A percentile compares a stretch with the other conserved stretches of the same genome.
Evolutionary conservation across 371 early-diverging fungal species (phyloP).

Genomic region (Mortierella sp.): DNA sequence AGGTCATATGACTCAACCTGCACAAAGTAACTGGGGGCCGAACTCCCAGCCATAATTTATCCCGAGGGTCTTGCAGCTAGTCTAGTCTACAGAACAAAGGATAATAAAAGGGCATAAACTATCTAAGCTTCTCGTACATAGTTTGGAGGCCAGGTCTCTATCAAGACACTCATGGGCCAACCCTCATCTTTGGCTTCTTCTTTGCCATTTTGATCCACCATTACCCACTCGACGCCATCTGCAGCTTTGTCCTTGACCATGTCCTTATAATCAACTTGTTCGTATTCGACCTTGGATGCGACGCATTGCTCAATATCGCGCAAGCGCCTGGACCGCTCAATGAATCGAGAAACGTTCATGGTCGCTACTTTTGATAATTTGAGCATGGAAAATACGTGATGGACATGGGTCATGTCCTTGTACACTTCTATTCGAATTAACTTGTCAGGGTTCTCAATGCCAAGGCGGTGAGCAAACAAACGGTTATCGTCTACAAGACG

Average conservation of each 20-base stretch:
- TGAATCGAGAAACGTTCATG: constrained; percentile 40
- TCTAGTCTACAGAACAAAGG: no score
- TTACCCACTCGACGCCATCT: constrained; percentile 39
- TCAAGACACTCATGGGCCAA: constrained; percentile 22
- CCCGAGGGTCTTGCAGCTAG: no score
- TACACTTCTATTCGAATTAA: constrained; percentile 36
- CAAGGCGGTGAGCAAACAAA: constrained; percentile 37
- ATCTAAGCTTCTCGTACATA: not conserved
- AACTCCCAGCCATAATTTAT: no score
- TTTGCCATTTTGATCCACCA: constrained; percentile 15
- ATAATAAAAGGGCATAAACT: no score
- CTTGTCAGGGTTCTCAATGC: constrained; percentile 25
- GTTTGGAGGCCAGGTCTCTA: constrained; percentile 26
- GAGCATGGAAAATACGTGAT: constrained; percentile 25
- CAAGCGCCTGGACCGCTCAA: constrained; percentile 22
- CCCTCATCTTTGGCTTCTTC: constrained; percentile 32
- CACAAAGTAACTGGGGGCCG: no score
- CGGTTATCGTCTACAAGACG: constrained; percentile 40
- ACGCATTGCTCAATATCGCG: constrained; percentile 18
- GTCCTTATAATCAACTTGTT: not conserved
- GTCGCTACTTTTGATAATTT: constrained; percentile 21
- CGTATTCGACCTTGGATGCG: not conserved
- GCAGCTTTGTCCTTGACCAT: constrained; percentile 8
- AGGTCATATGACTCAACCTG: no score
- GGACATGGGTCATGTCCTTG: constrained; percentile 49